Conservation (phyloP, 2,329 filamentous ascomycete genomes). For the Diaporthe aspalathi region DNA sequence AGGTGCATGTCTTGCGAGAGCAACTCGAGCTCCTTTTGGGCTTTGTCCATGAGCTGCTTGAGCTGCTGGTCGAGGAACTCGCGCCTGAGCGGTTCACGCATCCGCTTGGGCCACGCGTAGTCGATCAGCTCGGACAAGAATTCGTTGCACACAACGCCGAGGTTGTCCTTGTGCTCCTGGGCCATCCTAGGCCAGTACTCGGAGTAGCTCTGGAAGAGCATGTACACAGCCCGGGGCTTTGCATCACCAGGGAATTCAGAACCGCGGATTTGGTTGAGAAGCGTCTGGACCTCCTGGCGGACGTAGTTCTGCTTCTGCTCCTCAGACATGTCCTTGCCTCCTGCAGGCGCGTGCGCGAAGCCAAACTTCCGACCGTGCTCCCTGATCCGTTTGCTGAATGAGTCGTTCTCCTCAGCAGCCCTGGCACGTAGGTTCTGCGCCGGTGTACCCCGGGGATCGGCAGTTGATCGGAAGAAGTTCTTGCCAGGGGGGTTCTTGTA, state of each 20-base stretch:
- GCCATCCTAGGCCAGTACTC: constrained; percentile 64
- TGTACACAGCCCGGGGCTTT: constrained; percentile 64
- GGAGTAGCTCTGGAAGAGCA: constrained; percentile 65
- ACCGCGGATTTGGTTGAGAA: constrained; percentile 62
- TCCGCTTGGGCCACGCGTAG: constrained; percentile 61
- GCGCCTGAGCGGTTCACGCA: constrained; percentile 62
- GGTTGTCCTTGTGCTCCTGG: constrained; percentile 65
- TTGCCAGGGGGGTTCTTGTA: constrained; percentile 67
- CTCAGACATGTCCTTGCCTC: constrained; percentile 33
- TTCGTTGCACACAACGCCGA: constrained; percentile 65
- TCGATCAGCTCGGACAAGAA: constrained; percentile 64
- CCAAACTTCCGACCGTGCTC: constrained; percentile 62
- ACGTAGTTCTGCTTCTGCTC: constrained; percentile 61
- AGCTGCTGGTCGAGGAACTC: constrained; percentile 63
- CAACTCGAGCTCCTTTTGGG: constrained; percentile 58
- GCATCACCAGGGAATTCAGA: constrained; percentile 65
- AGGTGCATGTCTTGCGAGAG: constrained; percentile 63
- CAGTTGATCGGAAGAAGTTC: constrained; percentile 62
- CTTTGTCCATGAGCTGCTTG: constrained; percentile 58
- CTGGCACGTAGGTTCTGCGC: constrained; percentile 63
- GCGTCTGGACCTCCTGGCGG: constrained; percentile 59
- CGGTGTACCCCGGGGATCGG: constrained; percentile 61
- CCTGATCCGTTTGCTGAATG: constrained; percentile 60
- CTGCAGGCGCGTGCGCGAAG: constrained; percentile 49
- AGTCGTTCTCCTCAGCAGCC: constrained; percentile 63